These are phyloP conservation scores for Cyclotella cryptica DNA, from an alignment of 108 stramenopile genomes.

Conservation along the genomic window DNA sequence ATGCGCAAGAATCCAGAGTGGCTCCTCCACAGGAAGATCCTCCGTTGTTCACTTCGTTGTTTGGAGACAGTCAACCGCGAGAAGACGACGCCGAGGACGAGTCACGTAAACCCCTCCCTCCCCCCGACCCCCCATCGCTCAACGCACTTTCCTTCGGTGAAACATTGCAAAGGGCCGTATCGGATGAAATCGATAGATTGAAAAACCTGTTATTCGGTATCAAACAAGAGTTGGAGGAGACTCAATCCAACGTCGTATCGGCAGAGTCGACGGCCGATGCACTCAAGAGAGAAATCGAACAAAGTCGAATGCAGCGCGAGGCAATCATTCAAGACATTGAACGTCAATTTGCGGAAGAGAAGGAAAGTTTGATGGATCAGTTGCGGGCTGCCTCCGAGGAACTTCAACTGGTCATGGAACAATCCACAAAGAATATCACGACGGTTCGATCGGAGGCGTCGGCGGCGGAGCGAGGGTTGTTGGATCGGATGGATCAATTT, in stretches of 20 bases:
- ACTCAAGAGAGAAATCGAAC: constrained; percentile 57
- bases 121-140: constrained; percentile 12
- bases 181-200: constrained; percentile 37
- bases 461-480: constrained; percentile 22
- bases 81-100: not conserved
- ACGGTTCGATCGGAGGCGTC: constrained; percentile 14
- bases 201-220: constrained; percentile 35
- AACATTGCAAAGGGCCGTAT: constrained; percentile 32
- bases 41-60: not conserved
- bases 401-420: constrained; percentile 18
- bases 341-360: constrained; percentile 52
- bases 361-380: constrained; percentile 12
- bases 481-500: constrained; percentile 34
- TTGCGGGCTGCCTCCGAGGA: constrained; percentile 32
- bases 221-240: constrained; percentile 22
- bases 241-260: constrained; percentile 22
- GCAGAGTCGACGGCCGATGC: constrained; percentile 31
- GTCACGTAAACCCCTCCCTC: constrained; percentile 17
- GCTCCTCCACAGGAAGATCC: constrained; percentile 2
- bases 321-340: constrained; percentile 59
- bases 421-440: constrained; percentile 29
- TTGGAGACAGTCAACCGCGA: not conserved
- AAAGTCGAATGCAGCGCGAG: constrained; percentile 47
- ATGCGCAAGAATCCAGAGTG: not conserved
- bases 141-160: constrained; percentile 30